Base-by-base conservation (phyloP, 805 yeast genomes). In the Kazachstania taianensis region DNA sequence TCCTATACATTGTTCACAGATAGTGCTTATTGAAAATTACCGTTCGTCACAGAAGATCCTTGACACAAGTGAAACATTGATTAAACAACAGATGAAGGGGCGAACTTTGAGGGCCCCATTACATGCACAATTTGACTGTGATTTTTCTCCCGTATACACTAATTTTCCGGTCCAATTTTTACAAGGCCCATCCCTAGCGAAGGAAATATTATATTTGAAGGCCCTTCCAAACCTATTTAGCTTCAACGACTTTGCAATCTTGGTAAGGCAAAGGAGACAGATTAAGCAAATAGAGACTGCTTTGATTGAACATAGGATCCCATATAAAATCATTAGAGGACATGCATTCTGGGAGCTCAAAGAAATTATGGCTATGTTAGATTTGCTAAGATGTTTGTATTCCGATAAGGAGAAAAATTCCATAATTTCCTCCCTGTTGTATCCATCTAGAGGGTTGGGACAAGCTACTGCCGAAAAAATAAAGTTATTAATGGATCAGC, bases 261-360 rank as follows among this genome's bases (percentile, higher is more conserved):
- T 89, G 16, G 73, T 81, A 2, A 59, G 97, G 29, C 66, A 84
- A 0, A 68, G 79, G 7, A 67, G 65, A 42, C 75, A 73, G 45
- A 73, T 85, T 0, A 60, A 81, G 35, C 65, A 58, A 4, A 61
- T 86, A 7, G 96, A 86, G 50, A 69, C 68, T 22, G 80, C 73
- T 14, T 59, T 89, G 17, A 63, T 73, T 1, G 65, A 60, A 32
- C 53, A 57, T 2, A 62, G 70, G 4, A 68, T 86, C 2, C 86
- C 92, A 0, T 81, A 82, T 48, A 58, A 61, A 7, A 69, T 86
- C 39, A 65, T 81, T 0, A 77, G 78, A 35, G 96, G 96, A 0
- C 66, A 65, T 30, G 78, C 85, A 1, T 82, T 85, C 48, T 83
- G 94, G 89, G 84, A 81, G 28, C 57, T 79, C 28, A 72, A 71